Conservation (phyloP, 176 grass and related monocot species). For the Hyparrhenia diplandra region DNA sequence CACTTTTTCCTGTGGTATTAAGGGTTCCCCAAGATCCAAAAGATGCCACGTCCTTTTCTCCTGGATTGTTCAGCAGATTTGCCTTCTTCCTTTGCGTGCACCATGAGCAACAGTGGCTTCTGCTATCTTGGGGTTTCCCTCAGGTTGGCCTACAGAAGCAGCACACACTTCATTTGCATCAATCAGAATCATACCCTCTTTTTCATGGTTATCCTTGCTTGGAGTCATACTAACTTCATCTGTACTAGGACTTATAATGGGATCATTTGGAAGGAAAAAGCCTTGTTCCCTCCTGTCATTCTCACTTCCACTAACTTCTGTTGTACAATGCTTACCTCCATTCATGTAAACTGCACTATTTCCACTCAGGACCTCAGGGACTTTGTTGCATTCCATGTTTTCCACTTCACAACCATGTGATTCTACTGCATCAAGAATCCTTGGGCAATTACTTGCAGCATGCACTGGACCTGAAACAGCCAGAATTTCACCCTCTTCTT, state of each 20-base stretch:
- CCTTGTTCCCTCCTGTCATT: constrained; percentile 2
- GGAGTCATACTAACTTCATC: neutral
- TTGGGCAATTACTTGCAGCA: constrained; percentile 10
- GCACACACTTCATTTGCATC: constrained; percentile 17
- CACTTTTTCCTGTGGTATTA: neutral
- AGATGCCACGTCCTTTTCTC: neutral
- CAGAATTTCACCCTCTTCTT: constrained; percentile 17
- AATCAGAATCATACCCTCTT: constrained; percentile 17
- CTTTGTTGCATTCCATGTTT: constrained; percentile 2
- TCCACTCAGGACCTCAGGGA: neutral
- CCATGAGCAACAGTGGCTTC: neutral
- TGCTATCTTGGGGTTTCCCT: constrained; percentile 9
- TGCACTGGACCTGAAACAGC: constrained; percentile 22
- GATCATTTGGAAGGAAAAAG: neutral
- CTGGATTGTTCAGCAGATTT: neutral
- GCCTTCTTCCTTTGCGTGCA: constrained; percentile 20
- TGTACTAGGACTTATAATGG: neutral
- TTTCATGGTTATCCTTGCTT: constrained; percentile 13
- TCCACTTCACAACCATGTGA: neutral
- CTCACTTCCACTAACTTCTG: neutral
- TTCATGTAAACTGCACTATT: constrained; percentile 7
- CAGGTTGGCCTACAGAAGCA: constrained; percentile 17
- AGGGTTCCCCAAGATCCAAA: neutral
- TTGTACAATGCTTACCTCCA: neutral
- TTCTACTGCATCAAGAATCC: neutral